phyloP scores from a whole-genome alignment of 441 rosid species.

The Populus trichocarpa region DNA sequence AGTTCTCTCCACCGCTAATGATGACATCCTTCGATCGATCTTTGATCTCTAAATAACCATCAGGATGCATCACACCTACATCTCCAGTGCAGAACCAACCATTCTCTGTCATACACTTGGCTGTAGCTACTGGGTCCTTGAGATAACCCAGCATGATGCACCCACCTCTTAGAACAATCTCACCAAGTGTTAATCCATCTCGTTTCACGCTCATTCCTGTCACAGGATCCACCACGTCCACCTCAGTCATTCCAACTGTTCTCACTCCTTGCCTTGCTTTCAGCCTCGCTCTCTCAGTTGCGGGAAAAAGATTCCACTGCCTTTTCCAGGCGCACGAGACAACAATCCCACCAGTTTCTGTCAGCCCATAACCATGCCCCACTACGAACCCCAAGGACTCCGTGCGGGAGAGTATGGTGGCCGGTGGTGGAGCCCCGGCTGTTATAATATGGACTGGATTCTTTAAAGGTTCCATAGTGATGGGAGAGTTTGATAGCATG shows the following conservation, averaged over 20 bases:
- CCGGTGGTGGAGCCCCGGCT: constrained; percentile 81
- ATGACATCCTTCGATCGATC: constrained; percentile 49
- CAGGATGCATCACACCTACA: constrained; percentile 56
- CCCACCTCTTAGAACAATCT: constrained; percentile 56
- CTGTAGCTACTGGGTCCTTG: constrained; percentile 51
- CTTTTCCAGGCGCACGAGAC: constrained; percentile 73
- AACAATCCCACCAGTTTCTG: constrained; percentile 53
- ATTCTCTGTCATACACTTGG: constrained; percentile 33
- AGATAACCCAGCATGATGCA: constrained; percentile 67
- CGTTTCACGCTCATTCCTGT: constrained; percentile 50
- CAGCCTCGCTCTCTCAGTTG: constrained; percentile 54
- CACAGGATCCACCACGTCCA: constrained; percentile 54
- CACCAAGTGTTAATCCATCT: constrained; percentile 54
- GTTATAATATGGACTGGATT: constrained; percentile 58
- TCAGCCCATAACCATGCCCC: constrained; percentile 72
- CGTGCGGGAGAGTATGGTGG: constrained; percentile 47
- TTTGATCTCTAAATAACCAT: constrained; percentile 44
- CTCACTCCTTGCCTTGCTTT: constrained; percentile 66
- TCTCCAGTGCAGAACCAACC: constrained; percentile 82
- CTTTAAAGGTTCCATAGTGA: constrained; percentile 19
- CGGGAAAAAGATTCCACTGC: constrained; percentile 59
- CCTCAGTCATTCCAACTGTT: constrained; percentile 33
- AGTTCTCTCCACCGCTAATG: constrained; percentile 46
- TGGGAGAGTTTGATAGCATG: constrained; percentile 43
- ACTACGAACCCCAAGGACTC: constrained; percentile 63